Base-by-base conservation (phyloP, 129 eudicot genomes). In the Arctium minus region DNA sequence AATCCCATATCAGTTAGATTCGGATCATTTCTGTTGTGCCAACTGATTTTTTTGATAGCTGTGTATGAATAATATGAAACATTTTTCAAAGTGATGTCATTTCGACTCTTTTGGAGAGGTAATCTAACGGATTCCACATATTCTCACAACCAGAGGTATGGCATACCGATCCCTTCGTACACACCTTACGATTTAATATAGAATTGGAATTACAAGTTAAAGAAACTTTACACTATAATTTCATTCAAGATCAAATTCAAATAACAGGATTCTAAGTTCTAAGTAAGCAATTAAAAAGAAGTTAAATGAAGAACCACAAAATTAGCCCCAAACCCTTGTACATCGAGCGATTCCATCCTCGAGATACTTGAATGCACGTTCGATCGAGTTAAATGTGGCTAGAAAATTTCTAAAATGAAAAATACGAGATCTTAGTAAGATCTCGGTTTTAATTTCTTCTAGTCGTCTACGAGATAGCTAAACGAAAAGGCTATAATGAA, bases 361-460 rank as follows among this genome's bases (percentile, higher is more conserved):
- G 30, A 67, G 73, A 37, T 78, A 68, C 82, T 65, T 11, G 79
- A 30, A 40, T 15, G 68, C 68, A 60, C 68, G 2, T 60, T 60
- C 29, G 29, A 5, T 17, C 29, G 68, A 60, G 68, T 60, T 44
- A 44, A 46, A 44, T 48, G 67, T 46, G 37, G 79, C 79, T 40
- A 4, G 38, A 83, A 83, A 35, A 3, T 42, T 8, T 40, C 18
- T 13, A 64, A 33, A 64, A 31, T 12, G 48, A 53, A 22, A 36
- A 79, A 65, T 30, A 10, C 44, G 10, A 53, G 22, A 72, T 36
- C 77, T 35, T 31, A 75, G 56, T 40, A 42, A 56, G 36, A 79
- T 79, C 48, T 44, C 70, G 69, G 70, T 76, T 80, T 71, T 80
- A 74, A 75, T n/a, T 64, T 85, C 53, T 30, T 74, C 62, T 67